phyloP scores from a whole-genome alignment of 495 filamentous ascomycete species.

The Tuber calosporum region DNA sequence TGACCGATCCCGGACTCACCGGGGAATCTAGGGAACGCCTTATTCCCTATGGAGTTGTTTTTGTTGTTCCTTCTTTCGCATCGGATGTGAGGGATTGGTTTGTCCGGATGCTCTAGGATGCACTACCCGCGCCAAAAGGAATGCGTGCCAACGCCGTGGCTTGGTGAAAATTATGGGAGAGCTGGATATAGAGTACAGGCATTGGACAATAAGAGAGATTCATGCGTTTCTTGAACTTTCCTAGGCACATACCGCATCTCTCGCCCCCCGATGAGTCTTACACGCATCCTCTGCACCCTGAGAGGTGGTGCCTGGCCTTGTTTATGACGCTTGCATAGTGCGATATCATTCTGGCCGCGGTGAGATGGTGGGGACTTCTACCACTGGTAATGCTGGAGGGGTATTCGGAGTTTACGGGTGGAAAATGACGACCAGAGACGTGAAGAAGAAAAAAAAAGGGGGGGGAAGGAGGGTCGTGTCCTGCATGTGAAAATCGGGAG shows the following conservation, averaged over 20 bases:
- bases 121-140: neutral
- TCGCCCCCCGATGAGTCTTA: neutral
- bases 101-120: neutral
- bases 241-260: neutral
- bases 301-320: neutral
- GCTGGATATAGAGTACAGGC: neutral
- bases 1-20: neutral
- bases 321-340: neutral
- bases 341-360: neutral
- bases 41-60: neutral
- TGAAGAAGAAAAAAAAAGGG: neutral
- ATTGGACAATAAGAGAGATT: neutral
- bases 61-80: constrained; percentile 1
- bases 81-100: neutral
- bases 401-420: neutral
- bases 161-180: neutral
- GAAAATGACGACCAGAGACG: neutral
- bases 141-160: neutral
- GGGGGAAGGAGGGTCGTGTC: neutral
- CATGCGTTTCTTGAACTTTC: neutral
- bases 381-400: neutral
- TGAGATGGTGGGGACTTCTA: neutral
- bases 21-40: neutral
- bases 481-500: neutral
- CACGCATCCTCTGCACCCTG: neutral